phyloP scores from a whole-genome alignment of 768 basidiomycete species.

The Lactarius trivialis region DNA sequence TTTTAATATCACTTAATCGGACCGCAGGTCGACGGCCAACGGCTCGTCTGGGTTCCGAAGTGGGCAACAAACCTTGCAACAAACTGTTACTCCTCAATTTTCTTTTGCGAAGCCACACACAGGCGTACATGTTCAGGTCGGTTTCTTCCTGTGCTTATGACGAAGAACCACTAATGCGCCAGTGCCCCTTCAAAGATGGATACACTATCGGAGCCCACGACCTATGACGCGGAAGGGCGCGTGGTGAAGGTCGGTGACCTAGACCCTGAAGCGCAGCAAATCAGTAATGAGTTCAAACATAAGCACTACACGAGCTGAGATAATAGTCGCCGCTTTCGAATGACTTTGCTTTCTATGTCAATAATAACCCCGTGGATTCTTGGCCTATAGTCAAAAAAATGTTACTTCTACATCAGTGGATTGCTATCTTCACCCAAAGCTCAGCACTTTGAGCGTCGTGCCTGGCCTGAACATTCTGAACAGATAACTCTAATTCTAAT shows the following conservation, averaged over 20 bases:
- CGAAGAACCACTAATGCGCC: background rate
- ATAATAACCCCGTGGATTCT: constrained; percentile 1
- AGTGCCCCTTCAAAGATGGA: constrained; percentile 5
- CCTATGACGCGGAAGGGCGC: constrained; percentile 55
- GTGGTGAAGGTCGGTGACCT: constrained; percentile 37
- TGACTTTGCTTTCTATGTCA: constrained; percentile 4
- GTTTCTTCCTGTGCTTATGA: constrained; percentile 2
- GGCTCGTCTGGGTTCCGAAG: constrained; percentile 21
- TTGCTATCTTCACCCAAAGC: background rate
- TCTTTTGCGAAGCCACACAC: constrained; percentile 22
- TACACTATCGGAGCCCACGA: constrained; percentile 31
- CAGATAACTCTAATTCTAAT: too few species aligned
- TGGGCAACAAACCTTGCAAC: constrained; percentile 4
- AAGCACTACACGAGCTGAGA: constrained; percentile 28
- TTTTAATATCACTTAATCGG: constrained; percentile 22
- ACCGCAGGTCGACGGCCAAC: constrained; percentile 22
- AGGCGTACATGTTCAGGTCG: constrained; percentile 33
- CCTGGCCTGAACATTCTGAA: background rate
- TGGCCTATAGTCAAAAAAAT: background rate
- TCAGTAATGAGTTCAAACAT: constrained; percentile 58
- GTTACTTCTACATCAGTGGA: background rate
- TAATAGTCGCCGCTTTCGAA: background rate
- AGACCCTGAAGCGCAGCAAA: constrained; percentile 55
- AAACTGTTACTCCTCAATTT: constrained; percentile 10
- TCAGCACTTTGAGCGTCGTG: background rate